Base-by-base conservation (phyloP, 176 grass and related monocot genomes). In the Panicum miliaceum region DNA sequence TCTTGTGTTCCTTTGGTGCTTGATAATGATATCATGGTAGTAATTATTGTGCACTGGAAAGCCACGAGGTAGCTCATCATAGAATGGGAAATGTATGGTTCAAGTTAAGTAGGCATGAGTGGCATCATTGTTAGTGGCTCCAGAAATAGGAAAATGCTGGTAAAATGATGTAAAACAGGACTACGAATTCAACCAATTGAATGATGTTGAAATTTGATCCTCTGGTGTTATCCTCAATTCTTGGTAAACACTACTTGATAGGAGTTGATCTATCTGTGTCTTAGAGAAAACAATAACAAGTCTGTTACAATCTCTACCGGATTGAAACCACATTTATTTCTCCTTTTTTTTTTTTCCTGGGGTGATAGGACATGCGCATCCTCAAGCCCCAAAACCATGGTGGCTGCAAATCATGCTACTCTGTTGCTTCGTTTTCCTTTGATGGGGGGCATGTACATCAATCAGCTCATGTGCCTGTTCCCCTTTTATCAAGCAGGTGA, bases 341-440 rank as follows among this genome's bases (percentile, higher is more conserved):
- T 64, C 43, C 45, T 56, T 5, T 15, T 36, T 3, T 61, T 45
- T 25, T 52, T 80, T n/a, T 26, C 27, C 32, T 78, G 71, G 79
- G 78, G 56, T 82, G 43, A 6, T 86, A 90, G 88, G 88, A 41
- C 47, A 82, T 40, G 78, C 83, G 4, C 9, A 82, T 25, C 36
- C 56, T 82, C 37, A 29, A 40, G 54, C 78, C 4, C 72, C 78
- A 15, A 47, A 52, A 25, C 25, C 78, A 27, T 73, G 83, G 78
- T 90, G 88, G 88, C 83, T 78, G 27, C 83, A 78, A 78, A 37
- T 71, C 43, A 5, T 78, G 57, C 50, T 86, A 58, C 73, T 52
- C 32, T 82, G 84, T 45, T 90, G 56, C 88, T 58, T 90, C 46
- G 12, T 82, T 38, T 73, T 66, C 38, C 47, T 86, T 46, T 86